These are phyloP conservation scores for Heterobasidion parviporum DNA, from an alignment of 1,284 basidiomycete species.

Conservation along the genomic window DNA sequence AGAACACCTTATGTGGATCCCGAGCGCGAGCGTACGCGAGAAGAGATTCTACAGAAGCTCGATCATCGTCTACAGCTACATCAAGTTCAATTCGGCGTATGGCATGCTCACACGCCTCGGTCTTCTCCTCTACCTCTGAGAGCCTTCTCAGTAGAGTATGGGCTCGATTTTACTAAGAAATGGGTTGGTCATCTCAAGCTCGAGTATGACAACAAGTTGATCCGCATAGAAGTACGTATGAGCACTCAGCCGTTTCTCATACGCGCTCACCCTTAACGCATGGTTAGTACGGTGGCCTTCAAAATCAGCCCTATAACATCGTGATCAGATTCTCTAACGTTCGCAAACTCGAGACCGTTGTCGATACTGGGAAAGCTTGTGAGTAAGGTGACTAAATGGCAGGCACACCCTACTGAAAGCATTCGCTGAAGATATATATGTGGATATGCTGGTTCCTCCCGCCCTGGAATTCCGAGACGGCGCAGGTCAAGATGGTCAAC, in stretches of 20 bases:
- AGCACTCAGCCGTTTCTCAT: not conserved
- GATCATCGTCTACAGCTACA: conserved; percentile 36
- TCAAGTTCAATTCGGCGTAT: conserved; percentile 49
- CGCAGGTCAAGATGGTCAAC: not conserved
- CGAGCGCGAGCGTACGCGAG: not conserved
- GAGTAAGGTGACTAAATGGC: conserved; percentile 5
- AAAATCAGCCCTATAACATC: conserved; percentile 33
- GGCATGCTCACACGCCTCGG: conserved; percentile 23
- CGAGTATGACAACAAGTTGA: conserved; percentile 51
- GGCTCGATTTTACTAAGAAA: conserved; percentile 19
- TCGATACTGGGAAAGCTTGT: conserved; percentile 33
- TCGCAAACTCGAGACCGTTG: conserved; percentile 44
- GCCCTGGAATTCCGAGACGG: conserved; percentile 35
- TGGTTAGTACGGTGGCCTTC: conserved; percentile 35
- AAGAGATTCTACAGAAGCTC: not conserved
- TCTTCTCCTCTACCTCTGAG: conserved; percentile 7
- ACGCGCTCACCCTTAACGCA: conserved; percentile 25
- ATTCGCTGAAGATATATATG: conserved; percentile 20
- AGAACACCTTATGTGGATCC: not conserved
- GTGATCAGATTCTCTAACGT: conserved; percentile 46
- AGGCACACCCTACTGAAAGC: not conserved
- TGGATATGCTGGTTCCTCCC: conserved; percentile 47
- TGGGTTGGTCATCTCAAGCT: conserved; percentile 38
- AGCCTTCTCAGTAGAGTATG: conserved; percentile 53
- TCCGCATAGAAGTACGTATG: conserved; percentile 38